phyloP scores from a whole-genome alignment of 192 early-diverging fungal species.

The Umbelopsis ramanniana region DNA sequence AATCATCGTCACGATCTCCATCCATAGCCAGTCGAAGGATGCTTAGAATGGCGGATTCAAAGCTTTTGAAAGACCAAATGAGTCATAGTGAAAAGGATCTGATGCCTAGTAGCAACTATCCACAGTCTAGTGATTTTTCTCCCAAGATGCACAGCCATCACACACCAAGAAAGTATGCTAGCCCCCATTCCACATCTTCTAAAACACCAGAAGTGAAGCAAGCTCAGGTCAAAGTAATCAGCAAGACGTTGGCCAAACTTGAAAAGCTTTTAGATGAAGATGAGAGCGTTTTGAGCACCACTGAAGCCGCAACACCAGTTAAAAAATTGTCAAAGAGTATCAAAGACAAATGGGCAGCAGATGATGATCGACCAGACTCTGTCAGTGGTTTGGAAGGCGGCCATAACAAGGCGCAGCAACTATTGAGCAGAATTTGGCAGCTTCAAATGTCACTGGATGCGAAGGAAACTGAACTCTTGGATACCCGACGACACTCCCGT shows the following conservation, averaged over 20 bases:
- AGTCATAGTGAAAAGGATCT: neutral
- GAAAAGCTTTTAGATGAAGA: conserved; percentile 12
- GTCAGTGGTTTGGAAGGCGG: neutral
- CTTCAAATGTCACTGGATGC: neutral
- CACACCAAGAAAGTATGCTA: neutral
- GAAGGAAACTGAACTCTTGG: conserved; percentile 9
- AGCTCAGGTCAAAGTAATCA: neutral
- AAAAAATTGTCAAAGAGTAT: neutral
- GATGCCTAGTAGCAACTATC: neutral
- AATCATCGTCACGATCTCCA: neutral
- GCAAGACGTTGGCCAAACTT: neutral
- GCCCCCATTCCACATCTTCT: neutral
- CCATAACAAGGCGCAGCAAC: neutral
- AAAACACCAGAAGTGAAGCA: neutral
- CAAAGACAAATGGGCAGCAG: neutral
- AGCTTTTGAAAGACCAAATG: neutral
- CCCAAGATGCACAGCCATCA: neutral
- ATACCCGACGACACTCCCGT: neutral
- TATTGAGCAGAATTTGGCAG: neutral
- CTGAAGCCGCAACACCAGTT: neutral
- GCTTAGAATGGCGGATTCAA: too few relatives aligned
- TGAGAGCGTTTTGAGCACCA: neutral
- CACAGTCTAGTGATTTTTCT: neutral
- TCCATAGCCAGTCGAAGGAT: too few relatives aligned
- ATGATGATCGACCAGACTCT: neutral